Evolutionary conservation across 2,329 filamentous ascomycete genomes (phyloP).

Genomic region (Pseudogymnoascus sp.): DNA sequence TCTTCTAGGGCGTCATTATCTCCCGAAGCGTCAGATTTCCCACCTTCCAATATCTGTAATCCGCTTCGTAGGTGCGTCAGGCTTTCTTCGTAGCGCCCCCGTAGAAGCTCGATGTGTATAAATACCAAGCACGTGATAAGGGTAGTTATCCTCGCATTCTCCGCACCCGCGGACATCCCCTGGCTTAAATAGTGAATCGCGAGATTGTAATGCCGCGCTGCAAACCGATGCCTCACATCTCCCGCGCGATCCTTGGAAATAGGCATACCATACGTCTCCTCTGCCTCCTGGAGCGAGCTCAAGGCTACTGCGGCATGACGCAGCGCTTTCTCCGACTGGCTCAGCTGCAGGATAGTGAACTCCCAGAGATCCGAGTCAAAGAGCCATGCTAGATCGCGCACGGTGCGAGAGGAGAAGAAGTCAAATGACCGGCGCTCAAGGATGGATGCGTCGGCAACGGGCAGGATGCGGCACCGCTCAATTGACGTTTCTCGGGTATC

Average conservation of each 20-base stretch:
- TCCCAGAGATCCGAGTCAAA: constrained; percentile 3
- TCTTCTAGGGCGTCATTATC: not conserved
- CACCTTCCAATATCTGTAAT: not conserved
- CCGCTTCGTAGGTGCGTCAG: not conserved
- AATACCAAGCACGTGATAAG: not conserved
- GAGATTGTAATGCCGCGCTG: constrained; percentile 1
- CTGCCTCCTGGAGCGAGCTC: not conserved
- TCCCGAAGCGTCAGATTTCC: not conserved
- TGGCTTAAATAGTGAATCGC: constrained; percentile 2
- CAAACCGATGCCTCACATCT: not conserved
- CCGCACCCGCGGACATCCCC: not conserved
- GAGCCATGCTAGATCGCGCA: not conserved
- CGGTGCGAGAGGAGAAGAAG: not conserved
- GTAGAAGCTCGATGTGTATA: constrained; percentile 1
- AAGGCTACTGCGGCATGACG: not conserved
- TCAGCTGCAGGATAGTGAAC: not conserved
- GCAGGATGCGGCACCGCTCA: not conserved
- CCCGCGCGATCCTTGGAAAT: not conserved
- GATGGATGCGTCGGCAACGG: not conserved
- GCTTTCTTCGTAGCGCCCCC: not conserved
- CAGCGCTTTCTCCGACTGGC: constrained; percentile 4
- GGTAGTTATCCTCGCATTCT: not conserved
- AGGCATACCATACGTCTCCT: constrained; percentile 5
- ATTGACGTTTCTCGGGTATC: not conserved
- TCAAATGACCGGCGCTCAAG: not conserved